Conservation (phyloP, 352 stramenopile species). For the Phytophthora aleatoria region DNA sequence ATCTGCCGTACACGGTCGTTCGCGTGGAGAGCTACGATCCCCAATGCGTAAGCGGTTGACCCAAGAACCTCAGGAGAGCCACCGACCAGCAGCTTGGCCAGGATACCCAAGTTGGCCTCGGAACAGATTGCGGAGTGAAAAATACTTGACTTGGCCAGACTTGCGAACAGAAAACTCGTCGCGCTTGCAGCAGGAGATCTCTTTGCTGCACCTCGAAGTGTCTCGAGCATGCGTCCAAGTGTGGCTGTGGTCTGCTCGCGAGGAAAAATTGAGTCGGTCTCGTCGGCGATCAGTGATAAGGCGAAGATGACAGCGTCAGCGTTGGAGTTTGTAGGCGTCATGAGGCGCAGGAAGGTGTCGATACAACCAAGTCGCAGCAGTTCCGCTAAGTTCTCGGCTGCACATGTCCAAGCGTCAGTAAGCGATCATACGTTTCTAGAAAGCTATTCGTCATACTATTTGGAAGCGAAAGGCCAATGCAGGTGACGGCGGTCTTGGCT, state of each 20-base stretch:
- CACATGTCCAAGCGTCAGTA: not conserved
- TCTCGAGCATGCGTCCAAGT: constrained; percentile 57
- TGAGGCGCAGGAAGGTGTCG: constrained; percentile 56
- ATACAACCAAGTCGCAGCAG: constrained; percentile 59
- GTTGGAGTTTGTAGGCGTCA: constrained; percentile 49
- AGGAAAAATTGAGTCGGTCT: constrained; percentile 59
- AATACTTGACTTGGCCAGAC: constrained; percentile 49
- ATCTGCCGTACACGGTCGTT: constrained; percentile 46
- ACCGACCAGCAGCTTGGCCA: constrained; percentile 69
- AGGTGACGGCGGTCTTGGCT: constrained; percentile 54
- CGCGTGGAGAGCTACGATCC: constrained; percentile 45
- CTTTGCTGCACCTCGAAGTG: constrained; percentile 66
- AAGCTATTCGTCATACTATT: constrained; percentile 41
- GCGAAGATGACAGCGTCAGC: constrained; percentile 56
- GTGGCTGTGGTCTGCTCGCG: constrained; percentile 41
- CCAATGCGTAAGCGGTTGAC: constrained; percentile 56
- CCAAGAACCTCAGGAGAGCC: constrained; percentile 57
- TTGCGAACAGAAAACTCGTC: constrained; percentile 65
- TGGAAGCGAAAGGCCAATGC: constrained; percentile 58
- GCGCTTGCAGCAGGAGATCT: constrained; percentile 55
- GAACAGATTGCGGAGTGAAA: constrained; percentile 57
- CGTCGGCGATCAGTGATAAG: constrained; percentile 61
- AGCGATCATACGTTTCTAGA: not conserved
- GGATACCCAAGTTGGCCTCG: constrained; percentile 61
- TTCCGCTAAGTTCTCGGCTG: constrained; percentile 61